A percentile compares a stretch with the other conserved stretches of the same genome.
Conservation (phyloP, 768 basidiomycete genomes). For the Grammothele lineata region DNA sequence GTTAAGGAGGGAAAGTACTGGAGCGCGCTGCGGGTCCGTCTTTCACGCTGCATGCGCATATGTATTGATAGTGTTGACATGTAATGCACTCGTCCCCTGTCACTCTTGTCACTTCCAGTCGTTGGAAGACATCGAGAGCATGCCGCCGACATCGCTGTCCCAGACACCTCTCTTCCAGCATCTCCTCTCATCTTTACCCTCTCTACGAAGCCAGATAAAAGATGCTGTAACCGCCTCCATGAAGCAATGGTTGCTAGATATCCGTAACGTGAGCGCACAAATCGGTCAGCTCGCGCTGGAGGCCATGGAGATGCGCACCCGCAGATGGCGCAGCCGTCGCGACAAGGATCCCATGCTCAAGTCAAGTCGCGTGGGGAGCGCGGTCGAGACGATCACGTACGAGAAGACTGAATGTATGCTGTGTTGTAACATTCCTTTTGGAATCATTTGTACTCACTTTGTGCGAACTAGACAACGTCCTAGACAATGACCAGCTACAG, state of each 20-base stretch:
- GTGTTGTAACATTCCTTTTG: background rate
- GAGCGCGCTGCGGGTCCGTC: slow-evolving; percentile 89
- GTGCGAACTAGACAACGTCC: slow-evolving; percentile 63
- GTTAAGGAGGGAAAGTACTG: slow-evolving; percentile 92
- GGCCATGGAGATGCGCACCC: slow-evolving; percentile 78
- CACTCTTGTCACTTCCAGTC: slow-evolving; percentile 49
- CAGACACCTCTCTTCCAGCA: slow-evolving; percentile 93
- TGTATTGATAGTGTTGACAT: slow-evolving; percentile 21
- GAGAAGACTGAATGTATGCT: slow-evolving; percentile 92
- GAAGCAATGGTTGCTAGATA: slow-evolving; percentile 96
- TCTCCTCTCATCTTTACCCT: slow-evolving; percentile 87
- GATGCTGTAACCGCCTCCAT: slow-evolving; percentile 91
- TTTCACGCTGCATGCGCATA: slow-evolving; percentile 20
- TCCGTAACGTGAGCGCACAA: slow-evolving; percentile 80
- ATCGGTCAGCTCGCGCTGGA: slow-evolving; percentile 88
- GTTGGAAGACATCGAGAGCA: slow-evolving; percentile 89
- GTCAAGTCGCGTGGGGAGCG: slow-evolving; percentile 79
- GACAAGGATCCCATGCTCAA: slow-evolving; percentile 82
- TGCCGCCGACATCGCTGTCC: slow-evolving; percentile 84
- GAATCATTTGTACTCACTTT: background rate
- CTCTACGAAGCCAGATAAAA: slow-evolving; percentile 83
- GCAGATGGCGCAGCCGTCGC: slow-evolving; percentile 78
- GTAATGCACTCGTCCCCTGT: background rate
- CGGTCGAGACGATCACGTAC: slow-evolving; percentile 86
- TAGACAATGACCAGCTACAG: slow-evolving; percentile 84